Base-by-base conservation (phyloP, 1,284 basidiomycete genomes). In the Tylopilus sp. region DNA sequence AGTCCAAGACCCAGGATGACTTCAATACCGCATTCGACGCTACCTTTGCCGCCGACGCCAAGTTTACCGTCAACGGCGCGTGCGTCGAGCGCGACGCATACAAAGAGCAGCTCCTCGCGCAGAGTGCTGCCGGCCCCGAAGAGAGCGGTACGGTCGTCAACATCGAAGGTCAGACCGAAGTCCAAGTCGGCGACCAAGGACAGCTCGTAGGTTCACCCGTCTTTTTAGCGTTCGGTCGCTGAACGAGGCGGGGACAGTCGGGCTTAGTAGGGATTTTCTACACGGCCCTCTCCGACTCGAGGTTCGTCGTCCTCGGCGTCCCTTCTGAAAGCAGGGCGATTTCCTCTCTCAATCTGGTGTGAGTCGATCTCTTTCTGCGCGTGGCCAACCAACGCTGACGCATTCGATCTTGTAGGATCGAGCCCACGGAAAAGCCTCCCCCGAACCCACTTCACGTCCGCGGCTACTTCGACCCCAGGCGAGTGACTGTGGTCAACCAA, bases 11-110 rank as follows among this genome's bases (percentile, higher is more conserved):
- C 2, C 30, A 54, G n/a, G 44, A 41, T 0, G 59, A 54, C 11
- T 74, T 74, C 46, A 41, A 66, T 28, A 26, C 39, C 5, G 59
- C 64, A 3, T 74, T 74, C 52, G 65, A 72, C 21, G 55, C 49
- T 0, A 69, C 70, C 39, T 59, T 74, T 47, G 59, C 66, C 2
- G 4, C 55, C 15, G n/a, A 67, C 4, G 61, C 59, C 19, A 55
- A 46, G 7, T 61, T 74, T 46, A 59, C 54, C 13, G 54, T 75
- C 46, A 75, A 74, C 49, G 71, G 67, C 23, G 53, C 65, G 37
- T 18, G 52, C 13, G 11, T 65, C 21, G 45, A 61, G 11, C 65
- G 65, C 5, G 51, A 58, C 0, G 54, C 51, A 15, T 69, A 67
- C 54, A 62, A 65, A 52, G 11, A 44, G 4, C 46, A 54, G n/a